Evolutionary conservation across 2,329 filamentous ascomycete species (phyloP).

Genomic region (Periconia macrospinosa): DNA sequence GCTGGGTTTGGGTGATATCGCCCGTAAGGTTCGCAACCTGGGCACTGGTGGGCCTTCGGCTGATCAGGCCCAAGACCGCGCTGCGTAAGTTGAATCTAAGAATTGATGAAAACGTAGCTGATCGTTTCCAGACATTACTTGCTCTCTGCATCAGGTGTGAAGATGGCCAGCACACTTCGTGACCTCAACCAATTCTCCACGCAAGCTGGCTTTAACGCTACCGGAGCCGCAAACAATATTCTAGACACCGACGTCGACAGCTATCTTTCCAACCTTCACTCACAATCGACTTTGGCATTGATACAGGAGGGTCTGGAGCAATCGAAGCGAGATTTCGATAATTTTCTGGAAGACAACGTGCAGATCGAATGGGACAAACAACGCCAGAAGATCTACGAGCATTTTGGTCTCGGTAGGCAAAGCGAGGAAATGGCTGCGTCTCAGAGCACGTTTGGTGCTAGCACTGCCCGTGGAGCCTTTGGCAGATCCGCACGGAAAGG

Average conservation of each 20-base stretch:
- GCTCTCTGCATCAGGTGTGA: constrained; percentile 89
- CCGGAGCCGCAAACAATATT: constrained; percentile 37
- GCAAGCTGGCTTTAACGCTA: constrained; percentile 64
- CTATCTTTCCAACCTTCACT: constrained; percentile 83
- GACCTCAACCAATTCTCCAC: constrained; percentile 81
- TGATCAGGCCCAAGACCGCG: constrained; percentile 49
- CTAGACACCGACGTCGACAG: constrained; percentile 63
- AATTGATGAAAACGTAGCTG: constrained; percentile 9
- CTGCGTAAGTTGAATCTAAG: constrained; percentile 53
- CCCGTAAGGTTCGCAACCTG: constrained; percentile 73
- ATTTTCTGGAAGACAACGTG: constrained; percentile 91
- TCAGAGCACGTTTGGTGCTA: constrained; percentile 37
- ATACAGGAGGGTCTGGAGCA: constrained; percentile 88
- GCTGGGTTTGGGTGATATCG: constrained; percentile 86
- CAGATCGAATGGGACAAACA: constrained; percentile 96
- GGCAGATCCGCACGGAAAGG: constrained; percentile 52
- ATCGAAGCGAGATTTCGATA: constrained; percentile 88
- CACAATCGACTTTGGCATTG: constrained; percentile 88
- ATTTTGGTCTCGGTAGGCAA: constrained; percentile 76
- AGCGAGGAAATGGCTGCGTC: constrained; percentile 43
- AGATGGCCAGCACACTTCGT: constrained; percentile 80
- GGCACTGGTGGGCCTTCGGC: constrained; percentile 70
- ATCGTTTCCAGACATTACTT: constrained; percentile 74
- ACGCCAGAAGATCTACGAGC: constrained; percentile 89
- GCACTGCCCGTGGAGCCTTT: constrained; percentile 53